Evolutionary conservation across 768 basidiomycete genomes (phyloP).

Genomic region (Rickenella mellea): DNA sequence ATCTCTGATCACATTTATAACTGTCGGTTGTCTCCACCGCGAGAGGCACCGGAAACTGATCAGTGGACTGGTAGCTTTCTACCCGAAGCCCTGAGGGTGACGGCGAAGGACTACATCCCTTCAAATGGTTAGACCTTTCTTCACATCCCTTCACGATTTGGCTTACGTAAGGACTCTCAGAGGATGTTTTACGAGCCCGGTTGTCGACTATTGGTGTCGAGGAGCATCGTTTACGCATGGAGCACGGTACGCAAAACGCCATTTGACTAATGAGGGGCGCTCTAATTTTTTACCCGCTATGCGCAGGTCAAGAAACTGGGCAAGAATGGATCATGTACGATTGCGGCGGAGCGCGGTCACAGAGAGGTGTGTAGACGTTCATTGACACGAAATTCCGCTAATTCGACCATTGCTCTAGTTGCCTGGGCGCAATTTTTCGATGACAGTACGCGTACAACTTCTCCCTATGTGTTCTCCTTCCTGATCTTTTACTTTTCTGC

Average conservation of each 20-base stretch:
- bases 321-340: conserved; percentile 59
- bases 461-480: background rate
- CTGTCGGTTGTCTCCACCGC: too few relatives aligned
- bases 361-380: conserved; percentile 33
- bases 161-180: conserved; percentile 17
- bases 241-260: conserved; percentile 24
- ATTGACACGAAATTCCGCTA: background rate
- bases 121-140: conserved; percentile 29
- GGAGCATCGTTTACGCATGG: conserved; percentile 47
- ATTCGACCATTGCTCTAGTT: conserved; percentile 21
- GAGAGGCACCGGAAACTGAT: background rate
- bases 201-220: conserved; percentile 58
- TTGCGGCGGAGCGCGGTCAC: conserved; percentile 49
- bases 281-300: background rate
- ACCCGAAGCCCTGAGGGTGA: conserved; percentile 42
- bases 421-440: conserved; percentile 67
- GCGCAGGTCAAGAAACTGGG: conserved; percentile 14
- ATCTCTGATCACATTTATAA: background rate
- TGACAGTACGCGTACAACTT: conserved; percentile 32
- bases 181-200: conserved; percentile 56
- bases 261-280: too few relatives aligned
- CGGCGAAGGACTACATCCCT: conserved; percentile 41
- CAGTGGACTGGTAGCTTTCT: conserved; percentile 36
- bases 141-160: background rate
- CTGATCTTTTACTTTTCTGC: conserved; percentile 3